Percentiles rank a stretch among this genome's conserved stretches.
phyloP scores from a whole-genome alignment of 352 stramenopile genomes.

The Phytophthora cryptogea region DNA sequence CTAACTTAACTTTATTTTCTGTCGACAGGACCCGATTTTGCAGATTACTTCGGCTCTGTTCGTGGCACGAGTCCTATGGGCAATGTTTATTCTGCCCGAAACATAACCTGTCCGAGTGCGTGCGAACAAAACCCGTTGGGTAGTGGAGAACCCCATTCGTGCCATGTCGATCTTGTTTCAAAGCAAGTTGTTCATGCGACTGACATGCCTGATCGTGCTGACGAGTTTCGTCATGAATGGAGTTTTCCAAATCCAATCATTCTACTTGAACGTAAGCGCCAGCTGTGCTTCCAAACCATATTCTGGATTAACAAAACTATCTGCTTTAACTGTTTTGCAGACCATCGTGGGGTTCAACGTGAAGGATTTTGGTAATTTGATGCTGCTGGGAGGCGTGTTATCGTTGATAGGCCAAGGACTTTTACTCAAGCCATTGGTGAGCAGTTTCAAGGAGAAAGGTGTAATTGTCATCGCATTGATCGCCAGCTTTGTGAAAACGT shows the following conservation, averaged over 20 bases:
- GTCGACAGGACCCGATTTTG: constrained; percentile 48
- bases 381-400: constrained; percentile 61
- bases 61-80: constrained; percentile 54
- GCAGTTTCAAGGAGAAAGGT: constrained; percentile 67
- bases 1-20: too few species aligned
- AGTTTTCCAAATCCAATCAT: constrained; percentile 68
- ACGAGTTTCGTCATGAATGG: constrained; percentile 68
- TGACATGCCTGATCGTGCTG: constrained; percentile 69
- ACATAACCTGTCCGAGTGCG: constrained; percentile 46
- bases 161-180: constrained; percentile 72
- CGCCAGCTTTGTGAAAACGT: constrained; percentile 45
- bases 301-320: constrained; percentile 6
- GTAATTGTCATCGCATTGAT: constrained; percentile 73
- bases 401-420: constrained; percentile 65
- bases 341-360: constrained; percentile 74
- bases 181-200: constrained; percentile 60
- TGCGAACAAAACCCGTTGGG: constrained; percentile 29
- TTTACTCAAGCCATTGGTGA: constrained; percentile 65
- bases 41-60: constrained; percentile 53
- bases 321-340: constrained; percentile 17
- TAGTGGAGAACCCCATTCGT: constrained; percentile 59
- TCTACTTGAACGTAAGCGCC: constrained; percentile 72
- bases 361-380: constrained; percentile 63
- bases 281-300: not conserved
- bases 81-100: constrained; percentile 58